These are phyloP conservation scores for Solanum ossicruentum DNA, from an alignment of 257 asterid genomes.

Conservation along the genomic window DNA sequence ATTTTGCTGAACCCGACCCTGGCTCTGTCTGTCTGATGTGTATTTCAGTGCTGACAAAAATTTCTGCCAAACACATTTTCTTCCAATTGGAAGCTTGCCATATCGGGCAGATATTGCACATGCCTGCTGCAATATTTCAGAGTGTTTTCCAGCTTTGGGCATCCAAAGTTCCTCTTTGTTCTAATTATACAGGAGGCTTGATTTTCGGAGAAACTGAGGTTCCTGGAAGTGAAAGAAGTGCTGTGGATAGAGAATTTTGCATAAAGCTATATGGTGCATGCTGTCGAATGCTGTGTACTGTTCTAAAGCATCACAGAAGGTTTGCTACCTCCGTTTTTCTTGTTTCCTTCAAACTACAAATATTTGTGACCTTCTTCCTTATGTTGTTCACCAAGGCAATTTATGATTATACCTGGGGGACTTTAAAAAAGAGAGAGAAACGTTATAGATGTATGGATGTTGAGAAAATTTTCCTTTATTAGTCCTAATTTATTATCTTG, in stretches of 20 bases:
- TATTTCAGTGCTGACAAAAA: slow-evolving; percentile 51
- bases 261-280: slow-evolving; percentile 63
- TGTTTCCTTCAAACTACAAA: background rate
- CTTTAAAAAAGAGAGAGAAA: background rate
- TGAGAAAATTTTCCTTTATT: background rate
- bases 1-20: slow-evolving; percentile 46
- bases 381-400: background rate
- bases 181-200: background rate
- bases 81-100: slow-evolving; percentile 49
- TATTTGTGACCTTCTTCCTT: background rate
- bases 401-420: background rate
- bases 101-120: slow-evolving; percentile 47
- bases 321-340: slow-evolving; percentile 10
- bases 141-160: slow-evolving; percentile 41
- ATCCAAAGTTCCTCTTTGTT: slow-evolving; percentile 13
- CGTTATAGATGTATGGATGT: background rate
- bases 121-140: slow-evolving; percentile 73
- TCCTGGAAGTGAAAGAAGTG: slow-evolving; percentile 2
- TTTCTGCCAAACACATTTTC: slow-evolving; percentile 49
- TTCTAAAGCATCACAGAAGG: slow-evolving; percentile 76
- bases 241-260: slow-evolving; percentile 35
- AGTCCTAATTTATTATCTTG: background rate
- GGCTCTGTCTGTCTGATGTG: slow-evolving; percentile 72
- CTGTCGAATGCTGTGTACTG: slow-evolving; percentile 60
- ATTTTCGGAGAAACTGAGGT: slow-evolving; percentile 1